Evolutionary conservation across 371 early-diverging fungal species (phyloP).

Genomic region (Dichotomocladium elegans): DNA sequence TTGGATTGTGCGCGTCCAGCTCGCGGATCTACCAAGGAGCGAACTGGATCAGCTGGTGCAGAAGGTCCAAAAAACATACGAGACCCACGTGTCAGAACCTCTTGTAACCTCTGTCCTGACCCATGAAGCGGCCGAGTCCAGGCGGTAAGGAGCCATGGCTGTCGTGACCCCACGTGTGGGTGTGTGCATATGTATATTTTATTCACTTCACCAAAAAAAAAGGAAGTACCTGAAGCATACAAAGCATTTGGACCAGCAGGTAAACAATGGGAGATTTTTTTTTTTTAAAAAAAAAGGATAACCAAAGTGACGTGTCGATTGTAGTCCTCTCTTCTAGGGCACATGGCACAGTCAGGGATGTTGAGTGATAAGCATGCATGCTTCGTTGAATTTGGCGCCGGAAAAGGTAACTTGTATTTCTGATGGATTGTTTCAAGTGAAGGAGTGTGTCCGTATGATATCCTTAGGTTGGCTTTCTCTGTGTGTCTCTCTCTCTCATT

Average conservation of each 20-base stretch:
- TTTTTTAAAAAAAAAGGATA: no score
- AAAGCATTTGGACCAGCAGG: constrained; percentile 71
- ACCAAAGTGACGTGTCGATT: no score
- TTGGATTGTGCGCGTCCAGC: constrained; percentile 44
- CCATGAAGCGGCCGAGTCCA: constrained; percentile 4
- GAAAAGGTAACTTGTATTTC: constrained; percentile 71
- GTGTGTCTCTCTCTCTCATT: no score
- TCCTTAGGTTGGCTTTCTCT: not conserved
- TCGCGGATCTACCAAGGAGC: constrained; percentile 30
- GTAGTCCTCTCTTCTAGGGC: constrained; percentile 76
- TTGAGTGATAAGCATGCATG: constrained; percentile 50
- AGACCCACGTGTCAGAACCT: constrained; percentile 24
- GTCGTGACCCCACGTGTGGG: not conserved
- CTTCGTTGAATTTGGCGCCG: constrained; percentile 85
- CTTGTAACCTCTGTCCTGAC: constrained; percentile 37
- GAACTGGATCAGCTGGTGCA: constrained; percentile 45
- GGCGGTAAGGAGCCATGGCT: not conserved
- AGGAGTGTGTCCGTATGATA: no score
- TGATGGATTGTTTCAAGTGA: not conserved
- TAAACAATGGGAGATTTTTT: no score
- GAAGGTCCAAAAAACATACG: constrained; percentile 41
- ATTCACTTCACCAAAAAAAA: no score
- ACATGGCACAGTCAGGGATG: constrained; percentile 62
- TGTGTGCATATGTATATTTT: no score
- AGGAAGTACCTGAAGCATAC: constrained; percentile 41